Evolutionary conservation across 139 green algal species (phyloP).

Genomic region (Tetratostichococcus sp.): DNA sequence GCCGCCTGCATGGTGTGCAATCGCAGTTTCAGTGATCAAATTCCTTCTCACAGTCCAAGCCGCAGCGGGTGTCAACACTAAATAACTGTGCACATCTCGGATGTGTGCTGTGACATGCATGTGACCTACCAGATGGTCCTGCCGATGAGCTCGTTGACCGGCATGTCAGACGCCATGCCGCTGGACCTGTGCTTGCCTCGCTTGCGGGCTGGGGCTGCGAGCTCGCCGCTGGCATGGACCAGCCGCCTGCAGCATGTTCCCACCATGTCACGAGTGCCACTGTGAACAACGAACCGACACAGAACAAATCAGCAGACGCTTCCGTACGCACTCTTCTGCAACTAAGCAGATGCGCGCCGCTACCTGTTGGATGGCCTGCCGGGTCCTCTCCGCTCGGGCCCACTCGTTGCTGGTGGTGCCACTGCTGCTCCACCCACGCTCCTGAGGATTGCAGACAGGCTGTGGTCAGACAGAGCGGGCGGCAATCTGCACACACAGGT

Average conservation of each 20-base stretch:
- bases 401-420: neutral
- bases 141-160: constrained; percentile 12
- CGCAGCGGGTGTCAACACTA: too few relatives aligned
- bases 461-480: too few relatives aligned
- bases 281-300: too few relatives aligned
- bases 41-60: too few relatives aligned
- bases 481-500: neutral
- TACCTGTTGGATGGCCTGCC: neutral
- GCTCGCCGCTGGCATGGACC: neutral
- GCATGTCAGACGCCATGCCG: neutral
- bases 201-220: neutral
- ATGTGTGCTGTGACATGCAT: neutral
- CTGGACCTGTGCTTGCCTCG: neutral
- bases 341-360: too few relatives aligned
- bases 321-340: too few relatives aligned
- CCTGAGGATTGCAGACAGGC: neutral
- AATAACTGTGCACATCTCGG: too few relatives aligned
- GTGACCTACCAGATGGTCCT: constrained; percentile 2
- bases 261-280: too few relatives aligned
- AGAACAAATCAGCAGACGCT: too few relatives aligned
- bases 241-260: too few relatives aligned
- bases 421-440: neutral
- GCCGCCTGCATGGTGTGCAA: neutral
- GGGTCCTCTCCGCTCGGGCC: neutral
- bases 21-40: too few relatives aligned